phyloP scores from a whole-genome alignment of 768 basidiomycete species.

The Lentinula lateritia region DNA sequence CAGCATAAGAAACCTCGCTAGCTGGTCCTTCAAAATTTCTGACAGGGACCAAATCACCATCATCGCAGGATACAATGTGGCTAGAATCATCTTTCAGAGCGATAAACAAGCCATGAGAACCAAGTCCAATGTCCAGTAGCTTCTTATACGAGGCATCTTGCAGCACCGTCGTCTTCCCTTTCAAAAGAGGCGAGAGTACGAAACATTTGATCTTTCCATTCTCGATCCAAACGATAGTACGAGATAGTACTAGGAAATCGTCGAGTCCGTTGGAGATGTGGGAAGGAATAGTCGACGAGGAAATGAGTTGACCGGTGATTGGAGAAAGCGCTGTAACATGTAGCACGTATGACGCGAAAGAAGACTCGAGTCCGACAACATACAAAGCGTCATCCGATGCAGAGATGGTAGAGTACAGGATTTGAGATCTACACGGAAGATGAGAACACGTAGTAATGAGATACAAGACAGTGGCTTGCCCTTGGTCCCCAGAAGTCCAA shows the following conservation, averaged over 20 bases:
- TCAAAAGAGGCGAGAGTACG: conserved; percentile 44
- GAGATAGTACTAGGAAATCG: conserved; percentile 24
- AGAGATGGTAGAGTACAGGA: conserved; percentile 60
- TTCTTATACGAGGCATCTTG: conserved; percentile 41
- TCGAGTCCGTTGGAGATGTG: conserved; percentile 27
- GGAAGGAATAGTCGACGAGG: conserved; percentile 50
- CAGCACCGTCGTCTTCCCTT: conserved; percentile 36
- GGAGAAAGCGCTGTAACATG: conserved; percentile 60
- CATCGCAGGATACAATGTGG: conserved; percentile 47
- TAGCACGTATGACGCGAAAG: conserved; percentile 52
- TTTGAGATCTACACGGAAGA: conserved; percentile 42
- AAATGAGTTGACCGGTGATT: conserved; percentile 44
- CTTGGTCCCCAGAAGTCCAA: conserved; percentile 66
- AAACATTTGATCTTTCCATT: conserved; percentile 46
- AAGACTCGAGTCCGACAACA: conserved; percentile 47
- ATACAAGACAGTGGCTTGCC: conserved; percentile 34
- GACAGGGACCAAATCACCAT: conserved; percentile 31
- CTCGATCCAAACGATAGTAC: conserved; percentile 46
- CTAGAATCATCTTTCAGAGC: conserved; percentile 55
- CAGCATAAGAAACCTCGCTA: conserved; percentile 50
- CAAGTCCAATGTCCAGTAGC: conserved; percentile 59
- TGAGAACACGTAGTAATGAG: neutral
- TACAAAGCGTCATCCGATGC: conserved; percentile 51
- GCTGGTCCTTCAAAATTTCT: conserved; percentile 57
- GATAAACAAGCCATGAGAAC: conserved; percentile 52